Conservation (phyloP, 2,329 filamentous ascomycete genomes). For the Zymoseptoria brevis region DNA sequence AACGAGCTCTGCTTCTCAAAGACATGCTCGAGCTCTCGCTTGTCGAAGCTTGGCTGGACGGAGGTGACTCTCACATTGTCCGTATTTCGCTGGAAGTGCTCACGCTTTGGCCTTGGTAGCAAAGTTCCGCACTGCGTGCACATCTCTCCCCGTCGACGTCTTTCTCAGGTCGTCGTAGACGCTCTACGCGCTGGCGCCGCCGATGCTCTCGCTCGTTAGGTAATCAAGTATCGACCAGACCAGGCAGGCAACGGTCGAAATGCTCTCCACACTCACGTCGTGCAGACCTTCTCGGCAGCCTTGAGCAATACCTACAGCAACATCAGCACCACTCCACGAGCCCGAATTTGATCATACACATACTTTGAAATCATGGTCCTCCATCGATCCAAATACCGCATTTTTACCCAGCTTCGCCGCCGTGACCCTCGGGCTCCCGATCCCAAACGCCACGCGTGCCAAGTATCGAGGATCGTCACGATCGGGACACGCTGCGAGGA, state of each 20-base stretch:
- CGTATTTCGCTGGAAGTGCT: too few species aligned
- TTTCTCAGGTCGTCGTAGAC: too few species aligned
- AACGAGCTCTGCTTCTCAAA: too few species aligned
- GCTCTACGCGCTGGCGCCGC: too few species aligned
- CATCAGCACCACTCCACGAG: neutral
- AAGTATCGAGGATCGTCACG: slow-evolving; percentile 53
- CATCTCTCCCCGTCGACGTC: too few species aligned
- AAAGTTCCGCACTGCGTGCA: too few species aligned
- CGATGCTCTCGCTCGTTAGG: too few species aligned
- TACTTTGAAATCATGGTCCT: slow-evolving; percentile 48
- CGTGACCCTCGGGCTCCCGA: slow-evolving; percentile 49
- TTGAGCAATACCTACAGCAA: neutral
- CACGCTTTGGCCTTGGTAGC: too few species aligned
- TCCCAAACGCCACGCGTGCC: slow-evolving; percentile 54
- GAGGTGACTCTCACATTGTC: too few species aligned
- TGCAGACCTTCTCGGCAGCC: neutral
- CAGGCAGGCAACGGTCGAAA: neutral
- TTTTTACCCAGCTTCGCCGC: slow-evolving; percentile 42
- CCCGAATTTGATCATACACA: slow-evolving; percentile 15
- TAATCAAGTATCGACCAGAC: too few species aligned
- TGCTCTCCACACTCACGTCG: neutral
- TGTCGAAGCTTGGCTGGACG: too few species aligned
- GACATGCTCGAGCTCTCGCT: too few species aligned
- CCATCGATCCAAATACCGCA: slow-evolving; percentile 46
- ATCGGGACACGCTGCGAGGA: slow-evolving; percentile 40